These are phyloP conservation scores for Xerocomellus intermedius DNA, from an alignment of 768 basidiomycete species.

Conservation along the genomic window DNA sequence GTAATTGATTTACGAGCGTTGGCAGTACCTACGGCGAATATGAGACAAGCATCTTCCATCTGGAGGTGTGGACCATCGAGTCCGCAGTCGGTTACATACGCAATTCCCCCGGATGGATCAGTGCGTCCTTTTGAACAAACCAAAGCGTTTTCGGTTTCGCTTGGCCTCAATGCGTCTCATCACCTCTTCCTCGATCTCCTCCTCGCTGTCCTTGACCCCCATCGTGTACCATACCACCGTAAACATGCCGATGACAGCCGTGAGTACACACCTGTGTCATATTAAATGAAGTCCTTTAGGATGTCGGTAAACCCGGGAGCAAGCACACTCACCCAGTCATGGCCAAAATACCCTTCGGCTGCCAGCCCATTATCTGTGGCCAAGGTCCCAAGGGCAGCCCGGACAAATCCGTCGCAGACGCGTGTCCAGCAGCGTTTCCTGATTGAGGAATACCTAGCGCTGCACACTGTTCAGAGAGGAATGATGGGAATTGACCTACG, in stretches of 20 bases:
- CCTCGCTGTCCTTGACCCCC: slow-evolving; percentile 71
- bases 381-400: slow-evolving; percentile 70
- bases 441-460: slow-evolving; percentile 53
- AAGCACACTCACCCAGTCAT: slow-evolving; percentile 60
- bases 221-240: slow-evolving; percentile 85
- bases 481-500: slow-evolving; percentile 49
- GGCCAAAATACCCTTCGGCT: slow-evolving; percentile 67
- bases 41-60: background rate
- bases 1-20: no score
- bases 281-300: slow-evolving; percentile 1
- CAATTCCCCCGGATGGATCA: background rate
- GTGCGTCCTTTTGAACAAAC: slow-evolving; percentile 21
- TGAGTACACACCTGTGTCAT: slow-evolving; percentile 65
- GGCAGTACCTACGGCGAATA: no score
- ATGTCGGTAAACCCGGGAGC: background rate
- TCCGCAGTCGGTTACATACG: background rate
- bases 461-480: slow-evolving; percentile 70
- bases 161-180: slow-evolving; percentile 56
- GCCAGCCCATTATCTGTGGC: slow-evolving; percentile 72
- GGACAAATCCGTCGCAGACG: slow-evolving; percentile 62
- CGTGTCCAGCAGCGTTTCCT: slow-evolving; percentile 88
- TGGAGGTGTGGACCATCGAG: background rate
- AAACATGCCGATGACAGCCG: slow-evolving; percentile 79
- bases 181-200: slow-evolving; percentile 77
- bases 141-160: slow-evolving; percentile 48